Percentiles rank a stretch among this genome's conserved stretches.
Evolutionary conservation across 768 basidiomycete genomes (phyloP).

Genomic region (Lactarius indigo): DNA sequence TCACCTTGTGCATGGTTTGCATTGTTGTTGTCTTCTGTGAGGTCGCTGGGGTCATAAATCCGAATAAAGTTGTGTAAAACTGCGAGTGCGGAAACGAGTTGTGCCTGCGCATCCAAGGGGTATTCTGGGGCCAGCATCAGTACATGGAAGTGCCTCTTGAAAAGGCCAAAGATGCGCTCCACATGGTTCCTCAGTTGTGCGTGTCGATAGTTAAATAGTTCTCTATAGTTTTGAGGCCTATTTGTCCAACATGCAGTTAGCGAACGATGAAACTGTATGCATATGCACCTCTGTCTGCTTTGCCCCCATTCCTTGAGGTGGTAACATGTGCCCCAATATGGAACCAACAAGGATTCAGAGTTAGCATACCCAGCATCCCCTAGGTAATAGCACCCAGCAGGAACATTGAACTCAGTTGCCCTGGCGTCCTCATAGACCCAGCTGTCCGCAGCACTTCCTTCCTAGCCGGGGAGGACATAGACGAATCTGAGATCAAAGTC

Average conservation of each 20-base stretch:
- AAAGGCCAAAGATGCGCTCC: neutral
- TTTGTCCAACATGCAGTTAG: too few relatives aligned
- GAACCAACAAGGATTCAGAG: constrained; percentile 30
- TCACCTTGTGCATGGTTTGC: too few relatives aligned
- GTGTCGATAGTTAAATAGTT: neutral
- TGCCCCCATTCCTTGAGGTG: constrained; percentile 36
- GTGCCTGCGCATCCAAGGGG: too few relatives aligned
- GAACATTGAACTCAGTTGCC: constrained; percentile 27
- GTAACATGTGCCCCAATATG: constrained; percentile 32
- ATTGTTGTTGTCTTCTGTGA: too few relatives aligned
- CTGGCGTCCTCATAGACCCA: constrained; percentile 29
- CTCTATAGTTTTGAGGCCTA: neutral
- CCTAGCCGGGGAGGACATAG: constrained; percentile 32
- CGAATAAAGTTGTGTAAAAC: too few relatives aligned
- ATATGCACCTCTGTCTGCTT: neutral
- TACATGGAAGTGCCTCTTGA: neutral
- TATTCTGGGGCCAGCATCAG: too few relatives aligned
- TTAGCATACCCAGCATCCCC: constrained; percentile 14
- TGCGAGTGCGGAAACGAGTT: too few relatives aligned
- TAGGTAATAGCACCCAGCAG: constrained; percentile 30
- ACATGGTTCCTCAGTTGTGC: neutral
- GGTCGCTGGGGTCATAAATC: too few relatives aligned
- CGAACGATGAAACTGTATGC: too few relatives aligned
- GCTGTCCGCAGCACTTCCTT: constrained; percentile 33
- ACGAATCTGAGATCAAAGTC: constrained; percentile 22